Evolutionary conservation across 1,139 yeast species (phyloP).

Genomic region (Hansenula sp.): DNA sequence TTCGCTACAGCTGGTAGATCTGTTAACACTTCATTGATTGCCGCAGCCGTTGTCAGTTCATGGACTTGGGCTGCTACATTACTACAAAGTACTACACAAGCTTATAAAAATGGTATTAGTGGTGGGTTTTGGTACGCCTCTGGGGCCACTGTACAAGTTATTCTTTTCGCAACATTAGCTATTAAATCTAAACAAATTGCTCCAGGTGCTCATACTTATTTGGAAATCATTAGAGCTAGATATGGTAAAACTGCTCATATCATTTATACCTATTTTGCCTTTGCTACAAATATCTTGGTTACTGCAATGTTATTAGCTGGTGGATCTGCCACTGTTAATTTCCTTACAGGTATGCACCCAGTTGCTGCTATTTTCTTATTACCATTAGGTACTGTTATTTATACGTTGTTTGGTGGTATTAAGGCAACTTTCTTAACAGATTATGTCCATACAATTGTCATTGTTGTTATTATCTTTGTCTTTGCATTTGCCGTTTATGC

Average conservation of each 20-base stretch:
- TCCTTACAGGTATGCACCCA: slow-evolving; percentile 78
- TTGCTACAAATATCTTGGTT: slow-evolving; percentile 83
- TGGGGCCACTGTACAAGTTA: slow-evolving; percentile 68
- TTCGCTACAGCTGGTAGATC: slow-evolving; percentile 86
- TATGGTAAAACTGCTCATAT: slow-evolving; percentile 70
- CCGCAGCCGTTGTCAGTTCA: slow-evolving; percentile 84
- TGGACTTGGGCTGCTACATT: slow-evolving; percentile 97
- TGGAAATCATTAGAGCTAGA: slow-evolving; percentile 64
- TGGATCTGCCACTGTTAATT: slow-evolving; percentile 75
- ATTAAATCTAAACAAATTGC: slow-evolving; percentile 71
- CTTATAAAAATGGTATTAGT: slow-evolving; percentile 70
- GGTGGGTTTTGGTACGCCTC: slow-evolving; percentile 76
- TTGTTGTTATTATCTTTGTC: slow-evolving; percentile 55
- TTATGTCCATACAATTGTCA: slow-evolving; percentile 68
- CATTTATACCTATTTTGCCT: slow-evolving; percentile 71
- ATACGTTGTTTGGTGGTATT: slow-evolving; percentile 85
- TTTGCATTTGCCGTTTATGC: slow-evolving; percentile 67
- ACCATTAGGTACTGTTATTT: slow-evolving; percentile 79
- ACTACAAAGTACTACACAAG: slow-evolving; percentile 73
- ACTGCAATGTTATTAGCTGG: slow-evolving; percentile 87
- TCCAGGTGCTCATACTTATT: slow-evolving; percentile 73
- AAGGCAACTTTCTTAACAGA: slow-evolving; percentile 90
- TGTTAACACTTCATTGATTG: slow-evolving; percentile 75
- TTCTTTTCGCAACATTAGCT: slow-evolving; percentile 69
- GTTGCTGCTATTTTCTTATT: slow-evolving; percentile 78